Conservation (phyloP, 2,329 filamentous ascomycete species). For the Paraphaeosphaeria sporulosa region DNA sequence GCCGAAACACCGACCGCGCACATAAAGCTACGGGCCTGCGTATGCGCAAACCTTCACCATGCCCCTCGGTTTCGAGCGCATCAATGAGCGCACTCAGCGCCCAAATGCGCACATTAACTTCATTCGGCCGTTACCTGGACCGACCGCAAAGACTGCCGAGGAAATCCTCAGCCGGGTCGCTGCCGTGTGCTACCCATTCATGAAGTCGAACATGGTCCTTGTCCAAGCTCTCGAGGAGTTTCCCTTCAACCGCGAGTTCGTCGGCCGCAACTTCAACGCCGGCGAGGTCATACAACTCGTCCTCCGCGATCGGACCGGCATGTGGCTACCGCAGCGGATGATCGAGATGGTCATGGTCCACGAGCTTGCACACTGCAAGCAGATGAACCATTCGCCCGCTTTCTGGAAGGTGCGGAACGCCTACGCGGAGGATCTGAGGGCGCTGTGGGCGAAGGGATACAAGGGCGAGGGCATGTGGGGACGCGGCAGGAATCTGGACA, state of each 20-base stretch:
- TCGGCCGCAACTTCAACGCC: constrained; percentile 88
- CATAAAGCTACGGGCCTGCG: not conserved
- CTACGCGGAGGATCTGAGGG: constrained; percentile 75
- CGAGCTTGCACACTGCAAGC: constrained; percentile 84
- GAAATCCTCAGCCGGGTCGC: constrained; percentile 49
- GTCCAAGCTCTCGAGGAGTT: constrained; percentile 76
- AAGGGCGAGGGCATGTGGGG: constrained; percentile 87
- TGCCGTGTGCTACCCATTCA: constrained; percentile 76
- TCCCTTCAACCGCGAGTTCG: constrained; percentile 80
- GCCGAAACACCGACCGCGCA: not conserved
- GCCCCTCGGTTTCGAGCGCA: constrained; percentile 79
- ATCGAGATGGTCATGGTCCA: constrained; percentile 98
- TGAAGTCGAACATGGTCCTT: constrained; percentile 55
- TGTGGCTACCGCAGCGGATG: constrained; percentile 82
- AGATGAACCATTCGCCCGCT: constrained; percentile 86
- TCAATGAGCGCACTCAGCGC: constrained; percentile 77
- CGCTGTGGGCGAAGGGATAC: constrained; percentile 73
- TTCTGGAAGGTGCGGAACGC: constrained; percentile 83
- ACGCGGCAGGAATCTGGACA: constrained; percentile 68
- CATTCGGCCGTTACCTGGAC: constrained; percentile 78
- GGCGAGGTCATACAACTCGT: constrained; percentile 89
- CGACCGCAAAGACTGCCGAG: constrained; percentile 44
- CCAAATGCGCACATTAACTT: constrained; percentile 84
- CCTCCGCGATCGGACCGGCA: constrained; percentile 69
- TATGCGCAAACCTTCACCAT: constrained; percentile 55